Evolutionary conservation across 768 basidiomycete species (phyloP), one percentile per base, ranked within the genome.

Genomic region (Lepiota subincarnata): DNA sequence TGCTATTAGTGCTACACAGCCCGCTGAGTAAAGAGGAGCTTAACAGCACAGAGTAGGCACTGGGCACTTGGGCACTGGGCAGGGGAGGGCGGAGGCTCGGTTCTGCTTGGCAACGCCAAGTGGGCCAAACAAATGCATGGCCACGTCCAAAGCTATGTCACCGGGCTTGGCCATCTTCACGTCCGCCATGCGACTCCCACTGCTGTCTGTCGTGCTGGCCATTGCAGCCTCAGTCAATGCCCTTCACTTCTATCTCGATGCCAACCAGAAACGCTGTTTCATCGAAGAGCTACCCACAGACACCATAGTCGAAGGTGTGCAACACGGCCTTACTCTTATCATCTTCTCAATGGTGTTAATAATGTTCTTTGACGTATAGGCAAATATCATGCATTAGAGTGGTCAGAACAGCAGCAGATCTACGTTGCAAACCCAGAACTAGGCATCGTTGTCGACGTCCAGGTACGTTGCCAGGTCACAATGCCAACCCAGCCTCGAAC

Each of bases 241-340:
- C 24, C 84, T 99, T 22, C 97, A 99, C 66, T 97, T 98, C 70
- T 99, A 99, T 67, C 82, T 99, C 54, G 93, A 97, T 66, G 86
- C 93, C 14, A 89, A 91, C 64, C 92, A 97, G 69, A 86, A 88
- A 63, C 81, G 89, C 44, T 99, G 97, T 68, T 98, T 98, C 72
- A 81, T 98, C 55, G 97, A 98, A 66, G 97, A 99, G 68, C 74
- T 98, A 16, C 96, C 97, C 11, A 84, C 85, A 2, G 89, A 96
- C 69, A 98, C 94, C n/a, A 86, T 94, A 24, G 91, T 96, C 35
- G 91, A 97, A 76, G 92, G 95, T 90, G 62, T 56, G 76, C 20
- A n/a, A 16, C 19, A 26, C 22, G 36, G 13, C 31, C 31, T 57
- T 36, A 2, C 16, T 4, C 37, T 38, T 14, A 8, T 35, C 19